These are phyloP conservation scores for Rhododendron griersonianum DNA, from an alignment of 148 eudicot genomes.

Conservation along the genomic window DNA sequence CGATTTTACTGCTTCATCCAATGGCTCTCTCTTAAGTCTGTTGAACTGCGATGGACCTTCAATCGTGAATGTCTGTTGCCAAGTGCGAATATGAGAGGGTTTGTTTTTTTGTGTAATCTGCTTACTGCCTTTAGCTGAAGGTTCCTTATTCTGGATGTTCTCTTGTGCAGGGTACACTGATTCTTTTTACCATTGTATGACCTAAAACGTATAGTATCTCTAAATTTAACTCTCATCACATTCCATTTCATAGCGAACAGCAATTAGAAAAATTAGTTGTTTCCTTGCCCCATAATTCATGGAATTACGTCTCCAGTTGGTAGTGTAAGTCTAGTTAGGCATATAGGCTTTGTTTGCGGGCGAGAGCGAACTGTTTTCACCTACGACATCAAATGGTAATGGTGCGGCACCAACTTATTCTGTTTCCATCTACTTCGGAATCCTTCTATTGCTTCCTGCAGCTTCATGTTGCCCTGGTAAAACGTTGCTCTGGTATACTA, in stretches of 20 bases:
- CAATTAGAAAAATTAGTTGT: neutral
- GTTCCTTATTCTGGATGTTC: neutral
- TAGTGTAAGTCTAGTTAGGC: neutral
- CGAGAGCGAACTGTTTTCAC: neutral
- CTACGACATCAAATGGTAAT: neutral
- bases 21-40: neutral
- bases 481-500: neutral
- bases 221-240: neutral
- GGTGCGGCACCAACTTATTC: neutral
- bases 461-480: neutral
- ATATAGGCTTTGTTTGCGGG: neutral
- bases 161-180: neutral
- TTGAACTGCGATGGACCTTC: neutral
- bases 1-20: neutral
- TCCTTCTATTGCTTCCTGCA: neutral
- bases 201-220: neutral
- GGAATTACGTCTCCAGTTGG: neutral
- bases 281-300: neutral
- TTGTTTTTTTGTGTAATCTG: neutral
- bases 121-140: neutral
- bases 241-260: neutral
- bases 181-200: neutral
- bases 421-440: neutral
- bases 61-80: neutral
- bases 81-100: neutral